Conservation (phyloP, 192 early-diverging fungal genomes). For the Backusella parvicylindrica region DNA sequence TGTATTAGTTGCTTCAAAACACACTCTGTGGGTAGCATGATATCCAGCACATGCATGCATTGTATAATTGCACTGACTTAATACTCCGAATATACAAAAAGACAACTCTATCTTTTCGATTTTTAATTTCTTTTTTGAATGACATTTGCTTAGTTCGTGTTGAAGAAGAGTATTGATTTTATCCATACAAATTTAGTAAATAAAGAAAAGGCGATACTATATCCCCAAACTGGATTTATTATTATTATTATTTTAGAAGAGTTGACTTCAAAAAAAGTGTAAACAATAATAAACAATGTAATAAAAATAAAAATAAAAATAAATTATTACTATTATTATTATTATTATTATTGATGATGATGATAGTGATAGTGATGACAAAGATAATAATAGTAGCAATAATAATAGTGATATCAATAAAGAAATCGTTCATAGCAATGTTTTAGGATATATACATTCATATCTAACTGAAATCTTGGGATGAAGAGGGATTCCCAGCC, state of each 20-base stretch:
- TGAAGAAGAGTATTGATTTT: background rate
- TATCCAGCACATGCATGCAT: background rate
- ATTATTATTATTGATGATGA: background rate
- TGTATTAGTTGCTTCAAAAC: background rate
- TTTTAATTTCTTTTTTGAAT: background rate
- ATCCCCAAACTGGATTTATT: background rate
- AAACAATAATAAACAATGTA: constrained; percentile 2
- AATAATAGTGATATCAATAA: background rate
- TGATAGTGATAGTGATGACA: background rate
- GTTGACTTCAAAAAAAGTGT: background rate
- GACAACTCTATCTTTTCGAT: background rate
- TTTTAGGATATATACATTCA: background rate
- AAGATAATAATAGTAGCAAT: background rate
- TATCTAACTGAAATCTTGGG: background rate
- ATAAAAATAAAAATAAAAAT: background rate
- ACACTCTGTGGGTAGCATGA: background rate
- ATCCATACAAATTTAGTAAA: background rate
- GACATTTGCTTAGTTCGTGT: background rate
- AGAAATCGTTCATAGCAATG: background rate
- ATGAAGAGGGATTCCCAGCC: background rate
- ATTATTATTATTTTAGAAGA: background rate
- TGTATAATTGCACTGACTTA: background rate
- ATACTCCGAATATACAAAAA: background rate
- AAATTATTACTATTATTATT: too few species aligned
- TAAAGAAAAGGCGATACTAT: background rate